A percentile compares a stretch with the other conserved stretches of the same genome.
These are phyloP conservation scores for Corinectria fuckeliana DNA, from an alignment of 2,329 filamentous ascomycete genomes.

Conservation along the genomic window DNA sequence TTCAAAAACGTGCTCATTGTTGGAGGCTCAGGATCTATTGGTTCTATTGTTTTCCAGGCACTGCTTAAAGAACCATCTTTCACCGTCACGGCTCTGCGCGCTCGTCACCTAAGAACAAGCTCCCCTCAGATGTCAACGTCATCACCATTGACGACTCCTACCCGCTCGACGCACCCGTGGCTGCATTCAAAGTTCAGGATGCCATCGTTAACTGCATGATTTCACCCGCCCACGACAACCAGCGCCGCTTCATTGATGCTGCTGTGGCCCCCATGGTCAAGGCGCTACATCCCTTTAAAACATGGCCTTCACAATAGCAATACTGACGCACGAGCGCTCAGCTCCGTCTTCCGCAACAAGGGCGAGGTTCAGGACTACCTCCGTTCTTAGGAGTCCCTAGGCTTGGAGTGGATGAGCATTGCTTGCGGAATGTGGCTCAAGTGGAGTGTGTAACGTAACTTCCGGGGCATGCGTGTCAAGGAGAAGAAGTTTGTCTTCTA, in stretches of 20 bases:
- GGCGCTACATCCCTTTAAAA: constrained; percentile 59
- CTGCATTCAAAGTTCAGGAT: constrained; percentile 22
- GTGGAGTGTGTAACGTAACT: constrained; percentile 4
- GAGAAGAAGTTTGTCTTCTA: constrained; percentile 25
- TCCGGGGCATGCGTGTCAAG: constrained; percentile 7
- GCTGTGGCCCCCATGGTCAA: constrained; percentile 58
- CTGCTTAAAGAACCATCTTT: constrained; percentile 37
- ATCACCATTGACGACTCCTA: constrained; percentile 40
- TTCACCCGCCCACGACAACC: constrained; percentile 40
- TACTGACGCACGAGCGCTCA: constrained; percentile 18
- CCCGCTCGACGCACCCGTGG: constrained; percentile 23
- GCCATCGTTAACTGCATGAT: constrained; percentile 49
- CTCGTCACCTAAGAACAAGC: constrained; percentile 33
- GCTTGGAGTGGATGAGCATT: constrained; percentile 20
- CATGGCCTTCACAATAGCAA: constrained; percentile 45
- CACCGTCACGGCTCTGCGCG: constrained; percentile 38
- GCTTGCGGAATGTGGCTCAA: constrained; percentile 12
- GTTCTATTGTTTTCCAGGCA: constrained; percentile 36
- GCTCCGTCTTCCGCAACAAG: constrained; percentile 20
- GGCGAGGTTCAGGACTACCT: constrained; percentile 31
- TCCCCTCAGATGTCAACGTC: constrained; percentile 25
- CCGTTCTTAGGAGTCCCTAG: constrained; percentile 24
- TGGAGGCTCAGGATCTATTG: constrained; percentile 41
- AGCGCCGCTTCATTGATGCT: constrained; percentile 58
- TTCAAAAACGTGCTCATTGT: constrained; percentile 41